phyloP scores from a whole-genome alignment of 768 basidiomycete species.

The Tylopilus sp. region DNA sequence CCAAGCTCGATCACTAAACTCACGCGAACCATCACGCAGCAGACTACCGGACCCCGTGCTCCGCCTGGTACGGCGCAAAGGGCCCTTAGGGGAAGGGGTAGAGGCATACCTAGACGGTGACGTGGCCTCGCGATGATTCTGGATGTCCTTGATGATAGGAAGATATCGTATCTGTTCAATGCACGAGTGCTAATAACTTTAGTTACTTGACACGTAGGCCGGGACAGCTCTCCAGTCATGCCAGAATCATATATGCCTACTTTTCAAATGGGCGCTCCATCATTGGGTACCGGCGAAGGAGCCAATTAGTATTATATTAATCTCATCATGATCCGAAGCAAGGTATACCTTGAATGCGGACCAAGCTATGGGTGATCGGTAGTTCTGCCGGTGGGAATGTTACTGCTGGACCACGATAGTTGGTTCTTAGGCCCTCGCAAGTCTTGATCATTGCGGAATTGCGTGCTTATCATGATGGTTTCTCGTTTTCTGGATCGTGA shows the following conservation, averaged over 20 bases:
- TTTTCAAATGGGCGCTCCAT: neutral
- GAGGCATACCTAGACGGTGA: conserved; percentile 74
- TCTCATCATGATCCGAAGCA: too few relatives aligned
- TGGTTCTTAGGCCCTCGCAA: too few relatives aligned
- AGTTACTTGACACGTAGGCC: neutral
- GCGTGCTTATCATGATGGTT: too few relatives aligned
- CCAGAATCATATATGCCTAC: neutral
- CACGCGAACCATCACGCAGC: conserved; percentile 39
- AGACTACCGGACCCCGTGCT: conserved; percentile 80
- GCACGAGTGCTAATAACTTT: conserved; percentile 5
- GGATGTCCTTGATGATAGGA: conserved; percentile 6
- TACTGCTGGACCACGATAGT: too few relatives aligned
- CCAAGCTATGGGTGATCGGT: neutral
- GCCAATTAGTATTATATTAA: neutral
- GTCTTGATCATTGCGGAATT: neutral
- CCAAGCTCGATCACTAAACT: conserved; percentile 7
- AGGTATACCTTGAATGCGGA: neutral
- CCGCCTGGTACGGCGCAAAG: conserved; percentile 90
- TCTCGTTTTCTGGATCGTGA: too few relatives aligned
- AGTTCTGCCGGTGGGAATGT: too few relatives aligned
- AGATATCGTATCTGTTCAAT: conserved; percentile 23
- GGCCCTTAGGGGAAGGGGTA: conserved; percentile 81
- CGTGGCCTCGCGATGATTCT: conserved; percentile 9
- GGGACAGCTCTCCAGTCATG: neutral
- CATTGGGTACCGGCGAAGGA: neutral